These are phyloP conservation scores for Kwoniella dendrophila DNA, from an alignment of 768 basidiomycete genomes.

Conservation along the genomic window DNA sequence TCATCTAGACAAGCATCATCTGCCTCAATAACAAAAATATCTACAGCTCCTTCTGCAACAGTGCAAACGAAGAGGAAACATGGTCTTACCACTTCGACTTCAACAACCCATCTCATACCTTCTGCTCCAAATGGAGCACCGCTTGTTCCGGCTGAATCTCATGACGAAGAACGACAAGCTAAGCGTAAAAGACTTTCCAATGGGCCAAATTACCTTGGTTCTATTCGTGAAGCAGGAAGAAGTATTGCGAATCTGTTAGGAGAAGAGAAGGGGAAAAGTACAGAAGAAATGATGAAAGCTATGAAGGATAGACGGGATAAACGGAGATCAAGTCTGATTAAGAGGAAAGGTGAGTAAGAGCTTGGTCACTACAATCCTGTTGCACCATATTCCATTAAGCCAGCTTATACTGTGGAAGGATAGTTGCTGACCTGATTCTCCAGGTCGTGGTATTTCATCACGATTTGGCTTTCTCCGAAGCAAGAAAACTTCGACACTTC, in stretches of 20 bases:
- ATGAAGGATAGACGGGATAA: conserved; percentile 30
- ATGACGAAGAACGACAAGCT: conserved; percentile 25
- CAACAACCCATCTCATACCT: conserved; percentile 13
- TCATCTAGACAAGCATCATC: conserved; percentile 11
- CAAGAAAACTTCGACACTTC: conserved; percentile 6
- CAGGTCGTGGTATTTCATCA: conserved; percentile 14
- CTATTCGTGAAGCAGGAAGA: conserved; percentile 36
- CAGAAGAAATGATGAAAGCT: conserved; percentile 13
- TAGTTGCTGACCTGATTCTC: background rate
- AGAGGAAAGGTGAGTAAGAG: conserved; percentile 27
- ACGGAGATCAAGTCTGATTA: conserved; percentile 30
- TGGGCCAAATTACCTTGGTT: conserved; percentile 42
- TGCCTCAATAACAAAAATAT: background rate
- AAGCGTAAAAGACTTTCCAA: conserved; percentile 34
- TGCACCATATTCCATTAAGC: too few species aligned
- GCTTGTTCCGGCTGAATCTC: background rate
- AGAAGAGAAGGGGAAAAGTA: conserved; percentile 24
- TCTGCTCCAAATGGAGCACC: conserved; percentile 45
- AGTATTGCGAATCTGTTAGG: conserved; percentile 39
- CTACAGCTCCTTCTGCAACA: conserved; percentile 5
- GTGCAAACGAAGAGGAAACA: conserved; percentile 35
- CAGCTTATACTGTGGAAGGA: conserved; percentile 9
- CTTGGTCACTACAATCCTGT: too few species aligned
- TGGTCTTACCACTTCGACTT: conserved; percentile 14
- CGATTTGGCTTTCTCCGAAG: conserved; percentile 26